These are phyloP conservation scores for Komagataella mondaviorum DNA, from an alignment of 805 yeast species.

Conservation along the genomic window DNA sequence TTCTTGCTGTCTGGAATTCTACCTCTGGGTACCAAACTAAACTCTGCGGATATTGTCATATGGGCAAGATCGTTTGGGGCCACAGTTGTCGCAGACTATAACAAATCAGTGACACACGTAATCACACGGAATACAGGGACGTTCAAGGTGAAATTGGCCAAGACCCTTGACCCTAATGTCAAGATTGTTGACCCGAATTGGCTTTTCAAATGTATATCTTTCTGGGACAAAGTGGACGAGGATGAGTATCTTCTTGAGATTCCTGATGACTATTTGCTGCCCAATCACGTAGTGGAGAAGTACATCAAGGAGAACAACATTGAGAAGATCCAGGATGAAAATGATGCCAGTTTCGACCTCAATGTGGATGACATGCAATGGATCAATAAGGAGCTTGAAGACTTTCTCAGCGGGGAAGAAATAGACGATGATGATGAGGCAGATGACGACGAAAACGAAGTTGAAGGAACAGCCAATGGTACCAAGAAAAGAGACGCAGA, in stretches of 20 bases:
- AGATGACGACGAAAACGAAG: conserved; percentile 2
- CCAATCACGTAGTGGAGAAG: conserved; percentile 30
- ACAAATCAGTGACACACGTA: conserved; percentile 73
- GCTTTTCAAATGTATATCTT: conserved; percentile 75
- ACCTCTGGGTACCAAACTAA: conserved; percentile 65
- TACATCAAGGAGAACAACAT: conserved; percentile 21
- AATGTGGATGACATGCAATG: conserved; percentile 36
- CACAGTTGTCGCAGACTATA: conserved; percentile 55
- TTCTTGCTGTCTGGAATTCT: conserved; percentile 82
- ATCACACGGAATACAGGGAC: conserved; percentile 75
- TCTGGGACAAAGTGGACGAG: conserved; percentile 65
- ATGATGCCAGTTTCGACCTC: conserved; percentile 25
- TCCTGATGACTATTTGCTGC: conserved; percentile 30
- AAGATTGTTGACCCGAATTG: conserved; percentile 86
- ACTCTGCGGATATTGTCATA: conserved; percentile 73
- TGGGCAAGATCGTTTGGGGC: conserved; percentile 96
- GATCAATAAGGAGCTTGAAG: conserved; percentile 43
- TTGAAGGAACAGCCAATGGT: conserved; percentile 2
- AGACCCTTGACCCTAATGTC: conserved; percentile 40
- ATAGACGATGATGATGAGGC: conserved; percentile 11
- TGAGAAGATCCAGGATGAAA: conserved; percentile 22
- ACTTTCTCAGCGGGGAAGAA: conserved; percentile 31
- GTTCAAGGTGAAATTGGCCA: conserved; percentile 72
- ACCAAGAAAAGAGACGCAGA: background rate
- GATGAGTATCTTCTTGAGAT: conserved; percentile 39